phyloP scores from a whole-genome alignment of 345 rosid genomes.

The Lenwebbia sp. region DNA sequence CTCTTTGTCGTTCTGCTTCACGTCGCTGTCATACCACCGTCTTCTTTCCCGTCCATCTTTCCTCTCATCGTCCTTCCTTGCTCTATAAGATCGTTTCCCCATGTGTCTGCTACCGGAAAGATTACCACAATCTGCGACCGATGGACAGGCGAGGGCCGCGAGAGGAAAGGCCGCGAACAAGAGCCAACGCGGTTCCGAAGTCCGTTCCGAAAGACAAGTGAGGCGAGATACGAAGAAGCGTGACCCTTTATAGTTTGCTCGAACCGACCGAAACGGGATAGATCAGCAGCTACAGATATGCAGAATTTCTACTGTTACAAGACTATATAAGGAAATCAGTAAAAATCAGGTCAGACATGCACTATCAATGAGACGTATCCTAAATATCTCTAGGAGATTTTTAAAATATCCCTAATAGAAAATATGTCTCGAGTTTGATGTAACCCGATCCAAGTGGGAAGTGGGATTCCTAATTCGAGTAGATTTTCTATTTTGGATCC shows the following conservation, averaged over 20 bases:
- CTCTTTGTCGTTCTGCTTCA: constrained; percentile 4
- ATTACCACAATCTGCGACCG: neutral
- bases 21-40: constrained; percentile 4
- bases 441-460: neutral
- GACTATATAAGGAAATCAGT: no score
- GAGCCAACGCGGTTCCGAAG: neutral
- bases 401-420: no score
- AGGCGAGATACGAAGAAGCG: neutral
- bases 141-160: no score
- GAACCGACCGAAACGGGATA: neutral
- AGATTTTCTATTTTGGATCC: neutral
- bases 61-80: constrained; percentile 3
- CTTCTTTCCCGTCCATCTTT: constrained; percentile 20
- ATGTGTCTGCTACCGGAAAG: neutral
- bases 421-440: neutral
- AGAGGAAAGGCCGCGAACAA: neutral
- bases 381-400: no score
- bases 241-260: neutral
- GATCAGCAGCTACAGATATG: neutral
- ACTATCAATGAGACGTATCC: no score
- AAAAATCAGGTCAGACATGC: no score
- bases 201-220: neutral
- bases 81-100: neutral
- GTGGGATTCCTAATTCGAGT: neutral
- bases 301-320: no score